phyloP scores from a whole-genome alignment of 1,139 yeast genomes.

The Diutina neorugosa region DNA sequence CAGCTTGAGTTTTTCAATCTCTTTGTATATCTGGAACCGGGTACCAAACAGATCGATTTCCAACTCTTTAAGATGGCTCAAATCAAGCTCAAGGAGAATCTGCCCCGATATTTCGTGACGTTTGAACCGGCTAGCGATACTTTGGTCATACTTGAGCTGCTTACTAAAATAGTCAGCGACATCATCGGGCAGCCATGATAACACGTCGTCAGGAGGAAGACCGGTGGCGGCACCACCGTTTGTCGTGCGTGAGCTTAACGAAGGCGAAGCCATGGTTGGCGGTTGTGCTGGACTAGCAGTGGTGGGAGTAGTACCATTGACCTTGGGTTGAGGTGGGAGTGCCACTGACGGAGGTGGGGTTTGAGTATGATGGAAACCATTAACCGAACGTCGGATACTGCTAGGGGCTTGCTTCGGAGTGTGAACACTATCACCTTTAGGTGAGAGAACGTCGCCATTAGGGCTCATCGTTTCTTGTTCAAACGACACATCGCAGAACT shows the following conservation, averaged over 20 bases:
- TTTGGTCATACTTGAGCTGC: constrained; percentile 59
- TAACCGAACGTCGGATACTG: not conserved
- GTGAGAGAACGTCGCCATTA: not conserved
- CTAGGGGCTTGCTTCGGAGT: not conserved
- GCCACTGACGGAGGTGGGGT: not conserved
- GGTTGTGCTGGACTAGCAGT: not conserved
- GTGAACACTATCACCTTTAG: not conserved
- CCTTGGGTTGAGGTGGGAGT: not conserved
- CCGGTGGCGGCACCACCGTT: not conserved
- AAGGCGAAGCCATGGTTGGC: not conserved
- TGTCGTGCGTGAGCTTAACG: not conserved
- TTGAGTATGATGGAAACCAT: not conserved
- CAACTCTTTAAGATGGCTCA: constrained; percentile 76
- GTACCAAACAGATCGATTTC: constrained; percentile 93
- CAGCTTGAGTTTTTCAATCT: constrained; percentile 52
- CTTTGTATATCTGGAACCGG: constrained; percentile 81
- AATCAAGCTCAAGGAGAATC: constrained; percentile 73
- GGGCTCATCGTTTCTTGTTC: constrained; percentile 1
- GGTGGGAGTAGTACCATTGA: not conserved
- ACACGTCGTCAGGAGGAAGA: not conserved
- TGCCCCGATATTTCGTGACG: constrained; percentile 84
- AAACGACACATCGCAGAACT: not conserved
- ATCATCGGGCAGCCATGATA: constrained; percentile 79
- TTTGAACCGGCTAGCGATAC: constrained; percentile 65
- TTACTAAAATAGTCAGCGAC: constrained; percentile 65